Evolutionary conservation across 1,284 basidiomycete genomes (phyloP).

Genomic region (Puccinia polysora): DNA sequence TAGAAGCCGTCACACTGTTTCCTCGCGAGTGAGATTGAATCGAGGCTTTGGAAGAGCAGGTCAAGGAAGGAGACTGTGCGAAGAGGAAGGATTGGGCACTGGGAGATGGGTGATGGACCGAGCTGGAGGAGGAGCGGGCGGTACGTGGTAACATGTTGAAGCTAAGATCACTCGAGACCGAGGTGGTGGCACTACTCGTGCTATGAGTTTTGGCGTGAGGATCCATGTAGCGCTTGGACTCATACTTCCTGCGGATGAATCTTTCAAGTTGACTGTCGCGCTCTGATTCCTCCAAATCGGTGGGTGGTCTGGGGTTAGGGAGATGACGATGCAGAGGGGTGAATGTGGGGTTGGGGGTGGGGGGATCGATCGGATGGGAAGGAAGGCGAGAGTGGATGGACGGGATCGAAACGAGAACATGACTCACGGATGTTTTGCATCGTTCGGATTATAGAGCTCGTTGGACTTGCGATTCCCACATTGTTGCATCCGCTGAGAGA

Average conservation of each 20-base stretch:
- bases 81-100: background rate
- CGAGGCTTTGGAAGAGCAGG: too few relatives aligned
- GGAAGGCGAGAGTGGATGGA: background rate
- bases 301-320: conserved; percentile 49
- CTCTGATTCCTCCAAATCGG: conserved; percentile 52
- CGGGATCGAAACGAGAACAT: background rate
- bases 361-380: background rate
- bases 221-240: conserved; percentile 45
- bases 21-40: too few relatives aligned
- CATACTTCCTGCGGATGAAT: conserved; percentile 54
- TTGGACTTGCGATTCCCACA: conserved; percentile 52
- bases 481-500: conserved; percentile 49
- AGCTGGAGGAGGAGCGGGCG: background rate
- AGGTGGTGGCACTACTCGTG: background rate
- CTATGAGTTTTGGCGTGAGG: background rate
- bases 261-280: conserved; percentile 52
- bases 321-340: background rate
- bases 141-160: background rate
- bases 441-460: conserved; percentile 50
- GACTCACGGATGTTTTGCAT: conserved; percentile 49
- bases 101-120: background rate
- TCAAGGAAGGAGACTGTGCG: too few relatives aligned
- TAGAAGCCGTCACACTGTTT: background rate
- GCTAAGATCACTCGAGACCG: background rate
- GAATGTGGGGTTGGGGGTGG: background rate